phyloP scores from a whole-genome alignment of 2,329 filamentous ascomycete genomes.

The Neofusicoccum kwambonambiense region DNA sequence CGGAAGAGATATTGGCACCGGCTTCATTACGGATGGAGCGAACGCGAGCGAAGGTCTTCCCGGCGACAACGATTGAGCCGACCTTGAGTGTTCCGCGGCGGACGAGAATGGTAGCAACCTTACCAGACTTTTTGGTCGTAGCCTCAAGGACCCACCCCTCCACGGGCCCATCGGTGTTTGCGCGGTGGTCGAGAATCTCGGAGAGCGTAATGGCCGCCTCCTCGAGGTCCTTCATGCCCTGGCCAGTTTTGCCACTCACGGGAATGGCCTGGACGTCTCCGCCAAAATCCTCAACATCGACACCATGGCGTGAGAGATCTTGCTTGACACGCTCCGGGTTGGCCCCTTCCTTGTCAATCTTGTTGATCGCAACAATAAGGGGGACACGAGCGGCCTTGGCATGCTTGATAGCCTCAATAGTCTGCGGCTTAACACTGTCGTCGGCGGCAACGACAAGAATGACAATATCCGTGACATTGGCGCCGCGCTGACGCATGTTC shows the following conservation, averaged over 20 bases:
- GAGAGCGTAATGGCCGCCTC: constrained; percentile 84
- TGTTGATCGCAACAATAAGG: constrained; percentile 97
- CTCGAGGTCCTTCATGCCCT: constrained; percentile 88
- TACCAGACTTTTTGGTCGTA: constrained; percentile 79
- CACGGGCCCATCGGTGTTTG: constrained; percentile 70
- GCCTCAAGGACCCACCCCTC: constrained; percentile 96
- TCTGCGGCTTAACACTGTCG: constrained; percentile 96
- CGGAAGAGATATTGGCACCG: constrained; percentile 68
- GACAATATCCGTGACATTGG: constrained; percentile 94
- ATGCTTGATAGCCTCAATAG: constrained; percentile 92
- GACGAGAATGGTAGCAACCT: constrained; percentile 84
- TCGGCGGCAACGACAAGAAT: constrained; percentile 94
- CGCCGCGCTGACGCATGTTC: constrained; percentile 92
- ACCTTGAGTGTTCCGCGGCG: constrained; percentile 78
- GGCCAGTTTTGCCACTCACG: constrained; percentile 90
- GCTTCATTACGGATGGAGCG: constrained; percentile 82
- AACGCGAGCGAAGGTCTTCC: constrained; percentile 84
- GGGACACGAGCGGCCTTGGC: constrained; percentile 83
- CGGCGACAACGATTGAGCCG: constrained; percentile 84
- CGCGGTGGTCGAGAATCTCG: constrained; percentile 87
- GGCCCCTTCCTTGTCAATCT: constrained; percentile 85
- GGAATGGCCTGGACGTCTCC: constrained; percentile 90
- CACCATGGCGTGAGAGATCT: constrained; percentile 77
- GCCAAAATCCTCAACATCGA: constrained; percentile 92
- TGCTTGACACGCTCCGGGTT: constrained; percentile 81